A percentile compares a stretch with the other conserved stretches of the same genome.
These are phyloP conservation scores for Neophaeococcomyces aloes DNA, from an alignment of 2,329 filamentous ascomycete species.

Conservation along the genomic window DNA sequence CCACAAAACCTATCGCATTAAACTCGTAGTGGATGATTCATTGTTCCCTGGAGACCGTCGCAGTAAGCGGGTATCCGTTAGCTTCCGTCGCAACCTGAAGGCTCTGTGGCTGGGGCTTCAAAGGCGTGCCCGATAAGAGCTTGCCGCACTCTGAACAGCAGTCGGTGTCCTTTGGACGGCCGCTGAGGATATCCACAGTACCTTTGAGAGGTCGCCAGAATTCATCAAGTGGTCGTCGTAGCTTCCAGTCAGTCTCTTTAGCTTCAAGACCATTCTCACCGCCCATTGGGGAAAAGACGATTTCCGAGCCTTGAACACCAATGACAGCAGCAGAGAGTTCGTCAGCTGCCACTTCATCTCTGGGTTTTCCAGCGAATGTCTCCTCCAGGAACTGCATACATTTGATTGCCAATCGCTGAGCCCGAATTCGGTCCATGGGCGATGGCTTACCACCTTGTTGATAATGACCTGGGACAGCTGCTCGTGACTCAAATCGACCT, in stretches of 20 bases:
- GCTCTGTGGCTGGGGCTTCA: no score
- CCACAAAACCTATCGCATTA: no score
- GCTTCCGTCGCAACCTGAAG: no score
- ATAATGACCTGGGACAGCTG: constrained; percentile 86
- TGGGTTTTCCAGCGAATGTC: constrained; percentile 54
- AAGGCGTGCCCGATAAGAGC: constrained; percentile 8
- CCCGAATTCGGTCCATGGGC: constrained; percentile 89
- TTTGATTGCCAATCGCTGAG: constrained; percentile 83
- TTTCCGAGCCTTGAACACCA: constrained; percentile 79
- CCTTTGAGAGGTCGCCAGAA: constrained; percentile 76
- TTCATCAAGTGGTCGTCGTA: constrained; percentile 69
- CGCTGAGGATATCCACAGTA: constrained; percentile 74
- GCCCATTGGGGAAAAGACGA: constrained; percentile 74
- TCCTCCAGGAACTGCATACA: constrained; percentile 82
- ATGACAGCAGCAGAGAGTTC: constrained; percentile 70
- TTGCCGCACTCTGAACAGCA: constrained; percentile 19
- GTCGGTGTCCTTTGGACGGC: constrained; percentile 43
- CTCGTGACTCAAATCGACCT: constrained; percentile 82
- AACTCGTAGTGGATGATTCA: no score
- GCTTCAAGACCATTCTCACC: constrained; percentile 57
- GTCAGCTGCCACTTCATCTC: constrained; percentile 61
- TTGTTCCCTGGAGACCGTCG: no score
- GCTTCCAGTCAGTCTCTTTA: constrained; percentile 84
- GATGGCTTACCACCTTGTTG: constrained; percentile 90
- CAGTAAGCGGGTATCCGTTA: no score